Percentiles rank a stretch among this genome's conserved stretches.
These are phyloP conservation scores for Rehmannia glutinosa DNA, from an alignment of 257 asterid species.

Conservation along the genomic window DNA sequence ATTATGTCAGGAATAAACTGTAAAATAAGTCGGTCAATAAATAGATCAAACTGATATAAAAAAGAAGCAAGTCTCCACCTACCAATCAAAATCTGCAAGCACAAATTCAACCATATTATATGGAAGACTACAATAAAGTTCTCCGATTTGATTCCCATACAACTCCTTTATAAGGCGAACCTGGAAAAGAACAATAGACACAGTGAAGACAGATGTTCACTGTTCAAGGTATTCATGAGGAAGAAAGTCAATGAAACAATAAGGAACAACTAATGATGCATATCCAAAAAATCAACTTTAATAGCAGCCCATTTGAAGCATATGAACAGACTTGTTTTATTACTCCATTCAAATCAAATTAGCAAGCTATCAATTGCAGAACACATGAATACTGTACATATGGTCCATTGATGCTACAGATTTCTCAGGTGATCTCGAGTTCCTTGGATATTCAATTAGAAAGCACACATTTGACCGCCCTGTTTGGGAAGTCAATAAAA, in stretches of 20 bases:
- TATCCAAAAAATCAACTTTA: neutral
- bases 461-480: no score
- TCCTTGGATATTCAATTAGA: no score
- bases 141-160: constrained; percentile 92
- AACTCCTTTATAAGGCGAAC: constrained; percentile 90
- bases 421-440: no score
- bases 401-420: no score
- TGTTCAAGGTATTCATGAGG: constrained; percentile 3
- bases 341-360: neutral
- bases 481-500: no score
- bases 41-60: constrained; percentile 3
- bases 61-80: constrained; percentile 22
- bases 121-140: constrained; percentile 90
- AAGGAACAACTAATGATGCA: neutral
- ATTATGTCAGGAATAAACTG: constrained; percentile 3
- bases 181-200: constrained; percentile 43
- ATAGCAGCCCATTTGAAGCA: neutral
- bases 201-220: neutral
- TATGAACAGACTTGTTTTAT: neutral
- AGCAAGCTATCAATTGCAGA: no score
- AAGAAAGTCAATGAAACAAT: neutral
- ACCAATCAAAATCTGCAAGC: constrained; percentile 80
- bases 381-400: no score
- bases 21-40: neutral
- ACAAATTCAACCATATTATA: constrained; percentile 80